phyloP scores from a whole-genome alignment of 139 green algal species.

The Micromonas pusilla region DNA sequence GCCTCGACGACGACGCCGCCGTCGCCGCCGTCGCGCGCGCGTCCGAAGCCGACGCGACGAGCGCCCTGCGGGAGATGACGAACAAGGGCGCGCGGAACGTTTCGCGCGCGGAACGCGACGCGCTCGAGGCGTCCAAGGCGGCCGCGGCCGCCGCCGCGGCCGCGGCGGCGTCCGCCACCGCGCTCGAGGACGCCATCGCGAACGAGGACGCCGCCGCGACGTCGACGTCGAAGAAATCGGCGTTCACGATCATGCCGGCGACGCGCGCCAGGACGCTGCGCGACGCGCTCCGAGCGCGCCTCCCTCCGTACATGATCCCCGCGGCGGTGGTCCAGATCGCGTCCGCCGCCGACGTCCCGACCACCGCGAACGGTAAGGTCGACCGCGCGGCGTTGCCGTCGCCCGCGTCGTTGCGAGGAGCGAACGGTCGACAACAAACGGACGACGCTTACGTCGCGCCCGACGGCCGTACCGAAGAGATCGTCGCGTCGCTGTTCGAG shows the following conservation, averaged over 20 bases:
- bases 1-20: neutral
- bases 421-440: neutral
- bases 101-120: neutral
- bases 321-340: neutral
- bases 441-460: neutral
- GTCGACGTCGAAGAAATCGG: neutral
- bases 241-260: neutral
- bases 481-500: conserved; percentile 22
- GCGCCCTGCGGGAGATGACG: neutral
- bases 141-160: neutral
- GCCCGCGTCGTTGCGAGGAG: neutral
- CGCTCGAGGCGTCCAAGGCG: neutral
- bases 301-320: conserved; percentile 40
- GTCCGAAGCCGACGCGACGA: no score
- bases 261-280: neutral
- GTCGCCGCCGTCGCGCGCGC: neutral
- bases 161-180: neutral
- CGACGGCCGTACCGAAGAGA: conserved; percentile 9
- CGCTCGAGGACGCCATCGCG: neutral
- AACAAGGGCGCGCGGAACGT: neutral
- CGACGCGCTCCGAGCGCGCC: neutral
- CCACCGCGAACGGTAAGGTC: conserved; percentile 38
- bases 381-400: conserved; percentile 28
- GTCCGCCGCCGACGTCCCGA: conserved; percentile 10
- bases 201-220: neutral